Evolutionary conservation across 768 basidiomycete species (phyloP), one percentile per base, ranked within the genome.

Genomic region (Boletus rubescentipes): DNA sequence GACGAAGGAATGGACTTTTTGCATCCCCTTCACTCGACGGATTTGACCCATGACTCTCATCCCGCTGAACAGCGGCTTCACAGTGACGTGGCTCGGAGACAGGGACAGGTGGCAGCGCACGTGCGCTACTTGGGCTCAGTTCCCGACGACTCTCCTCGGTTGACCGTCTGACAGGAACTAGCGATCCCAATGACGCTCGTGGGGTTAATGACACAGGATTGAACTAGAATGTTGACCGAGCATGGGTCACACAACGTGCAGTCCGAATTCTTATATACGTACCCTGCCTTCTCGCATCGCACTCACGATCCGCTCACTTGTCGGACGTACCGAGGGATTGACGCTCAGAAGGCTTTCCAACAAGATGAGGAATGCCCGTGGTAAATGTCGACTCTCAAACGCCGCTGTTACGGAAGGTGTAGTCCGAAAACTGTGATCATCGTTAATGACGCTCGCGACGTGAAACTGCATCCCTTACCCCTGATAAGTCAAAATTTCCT

Each of bases 231-330:
- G n/a, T 54, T n/a, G 11, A 16, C 39, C 16, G 1, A 61, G 23
- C 18, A 39, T 16, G 45, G 32, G 42, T 53, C 32, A 32, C 36
- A 15, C 36, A 29, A 41, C 3, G 9, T 32, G 21, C 14, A 9
- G 4, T 9, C 11, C 20, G 12, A 48, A 18, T 29, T 21, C 32
- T 34, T 29, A 9, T 23, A 47, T n/a, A 77, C 83, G n/a, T 58
- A 92, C 91, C 75, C 79, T 82, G 46, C 91, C 85, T 35, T 88
- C 84, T 32, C 80, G 76, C 50, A 94, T 77, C 2, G 86, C 91
- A 26, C 66, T 68, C n/a, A 77, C 67, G 14, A 95, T 86, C 46
- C 85, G 79, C 57, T 92, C 89, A 43, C 85, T 85, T 0, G 84
- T 81, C 9, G 90, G 89, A 47, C 93, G 77, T n/a, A 68, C 68